These are phyloP conservation scores for Xylaria longipes DNA, from an alignment of 495 filamentous ascomycete genomes.

Conservation along the genomic window DNA sequence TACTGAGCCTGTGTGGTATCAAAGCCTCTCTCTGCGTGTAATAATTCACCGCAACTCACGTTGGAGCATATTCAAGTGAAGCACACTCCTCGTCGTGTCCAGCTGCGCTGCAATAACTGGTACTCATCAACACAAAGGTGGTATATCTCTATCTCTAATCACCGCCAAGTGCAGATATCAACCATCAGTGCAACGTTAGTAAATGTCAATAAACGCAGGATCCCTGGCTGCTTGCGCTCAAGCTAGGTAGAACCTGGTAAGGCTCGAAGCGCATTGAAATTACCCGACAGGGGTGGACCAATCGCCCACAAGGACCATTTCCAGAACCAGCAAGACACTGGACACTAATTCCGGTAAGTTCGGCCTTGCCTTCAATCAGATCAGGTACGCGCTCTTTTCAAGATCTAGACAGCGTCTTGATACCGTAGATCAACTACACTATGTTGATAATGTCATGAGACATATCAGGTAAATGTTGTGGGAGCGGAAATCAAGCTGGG, in stretches of 20 bases:
- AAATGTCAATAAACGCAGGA: not conserved
- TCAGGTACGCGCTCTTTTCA: slow-evolving; percentile 7
- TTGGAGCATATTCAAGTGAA: not conserved
- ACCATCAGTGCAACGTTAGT: slow-evolving; percentile 10
- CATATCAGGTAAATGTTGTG: not conserved
- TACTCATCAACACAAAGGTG: not conserved
- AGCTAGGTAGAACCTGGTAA: slow-evolving; percentile 30
- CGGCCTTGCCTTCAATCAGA: not conserved
- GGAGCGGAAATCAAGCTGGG: not conserved
- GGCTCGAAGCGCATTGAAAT: slow-evolving; percentile 39
- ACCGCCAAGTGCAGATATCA: not conserved
- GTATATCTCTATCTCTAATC: not conserved
- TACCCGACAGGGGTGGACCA: slow-evolving; percentile 37
- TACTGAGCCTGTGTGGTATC: not conserved
- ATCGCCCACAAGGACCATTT: slow-evolving; percentile 25
- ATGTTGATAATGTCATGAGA: not conserved
- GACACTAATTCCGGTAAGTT: slow-evolving; percentile 1
- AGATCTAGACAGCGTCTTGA: not conserved
- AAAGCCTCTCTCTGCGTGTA: not conserved
- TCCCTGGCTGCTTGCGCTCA: not conserved
- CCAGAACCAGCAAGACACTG: slow-evolving; percentile 18
- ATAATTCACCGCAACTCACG: not conserved
- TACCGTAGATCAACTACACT: not conserved
- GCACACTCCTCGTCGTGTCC: not conserved
- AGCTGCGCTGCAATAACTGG: not conserved